These are phyloP conservation scores for Aspergillus bertholletiae DNA, from an alignment of 495 filamentous ascomycete genomes.

Conservation along the genomic window DNA sequence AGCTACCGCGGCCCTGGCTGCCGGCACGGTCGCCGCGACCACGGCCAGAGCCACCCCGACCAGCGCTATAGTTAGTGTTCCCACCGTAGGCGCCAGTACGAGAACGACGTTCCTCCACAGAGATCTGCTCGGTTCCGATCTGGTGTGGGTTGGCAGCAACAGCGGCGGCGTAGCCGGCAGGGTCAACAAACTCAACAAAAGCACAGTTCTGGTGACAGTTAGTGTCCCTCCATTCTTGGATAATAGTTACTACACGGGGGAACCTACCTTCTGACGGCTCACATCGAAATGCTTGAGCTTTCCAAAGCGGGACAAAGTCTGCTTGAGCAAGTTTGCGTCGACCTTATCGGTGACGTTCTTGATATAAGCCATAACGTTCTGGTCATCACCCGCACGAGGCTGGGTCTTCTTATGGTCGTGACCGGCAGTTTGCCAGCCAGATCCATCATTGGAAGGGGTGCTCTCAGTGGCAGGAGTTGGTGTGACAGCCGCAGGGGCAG, in stretches of 20 bases:
- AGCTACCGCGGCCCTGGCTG: constrained; percentile 64
- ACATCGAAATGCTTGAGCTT: constrained; percentile 85
- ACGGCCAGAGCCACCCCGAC: constrained; percentile 55
- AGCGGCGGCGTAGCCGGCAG: constrained; percentile 75
- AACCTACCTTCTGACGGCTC: constrained; percentile 78
- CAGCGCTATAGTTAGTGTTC: constrained; percentile 53
- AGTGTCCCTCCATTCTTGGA: background rate
- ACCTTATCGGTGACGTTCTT: constrained; percentile 92
- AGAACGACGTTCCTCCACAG: constrained; percentile 84
- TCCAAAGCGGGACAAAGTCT: constrained; percentile 66
- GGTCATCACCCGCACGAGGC: constrained; percentile 61
- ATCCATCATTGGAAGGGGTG: constrained; percentile 35
- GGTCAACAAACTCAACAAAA: constrained; percentile 86
- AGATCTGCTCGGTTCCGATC: constrained; percentile 74
- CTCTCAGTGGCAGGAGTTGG: constrained; percentile 41
- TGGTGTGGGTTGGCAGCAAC: constrained; percentile 80
- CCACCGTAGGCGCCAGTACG: constrained; percentile 64
- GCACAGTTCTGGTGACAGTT: constrained; percentile 73
- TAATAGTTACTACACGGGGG: too few species aligned
- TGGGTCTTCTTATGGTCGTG: constrained; percentile 75
- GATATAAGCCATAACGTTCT: constrained; percentile 76
- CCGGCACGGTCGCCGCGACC: constrained; percentile 67
- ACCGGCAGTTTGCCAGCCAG: constrained; percentile 80
- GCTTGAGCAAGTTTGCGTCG: constrained; percentile 60
- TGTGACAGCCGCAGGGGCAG: constrained; percentile 32